Base-by-base conservation (phyloP, 169 alveolate genomes). In the Cryptosporidium sp. region DNA sequence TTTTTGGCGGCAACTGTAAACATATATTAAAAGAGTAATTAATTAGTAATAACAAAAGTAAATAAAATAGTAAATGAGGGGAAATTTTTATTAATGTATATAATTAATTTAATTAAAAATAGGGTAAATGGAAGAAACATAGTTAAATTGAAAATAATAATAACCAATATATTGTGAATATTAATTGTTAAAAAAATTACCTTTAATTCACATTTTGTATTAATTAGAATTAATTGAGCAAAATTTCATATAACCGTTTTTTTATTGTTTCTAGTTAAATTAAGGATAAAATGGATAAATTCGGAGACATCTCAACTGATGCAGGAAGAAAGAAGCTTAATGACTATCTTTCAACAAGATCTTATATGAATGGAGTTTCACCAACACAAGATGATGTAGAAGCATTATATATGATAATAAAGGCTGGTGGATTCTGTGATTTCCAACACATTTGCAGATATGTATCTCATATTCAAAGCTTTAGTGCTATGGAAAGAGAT, bases 381-480 rank as follows among this genome's bases (percentile, higher is more conserved):
- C 89, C 89, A 61, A n/a, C 89, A 21, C 89, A 80, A n/a, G 75
- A 80, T 39, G 89, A 80, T n/a, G 45, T 60, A 4, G 75, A 80
- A 44, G 73, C 75, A n/a, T 35, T 80, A 29, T 45, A 26, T 80
- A 44, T 21, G 52, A 26, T 80, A 6, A 44, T 61, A 16, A 62
- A 23, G 53, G 75, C 89, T 1, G 89, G 89, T 45, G 60, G 80
- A 6, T 48, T 23, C 62, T 80, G 45, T 14, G 33, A 26, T 21
- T 80, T 37, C 23, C 48, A 23, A 3, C 89, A 80, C 21, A 62
- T 80, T 33, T 58, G 75, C 29, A 60, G 89, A 62, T 80, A 80
- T 80, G 45, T 39, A 8, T 60, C 44, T 26, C 89, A 80, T 39
- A 62, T 80, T 44, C 35, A 23, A 58, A 60, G 69, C 75, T 80